Conservation (phyloP, 139 green algal species). For the Chlamydomonas incerta region DNA sequence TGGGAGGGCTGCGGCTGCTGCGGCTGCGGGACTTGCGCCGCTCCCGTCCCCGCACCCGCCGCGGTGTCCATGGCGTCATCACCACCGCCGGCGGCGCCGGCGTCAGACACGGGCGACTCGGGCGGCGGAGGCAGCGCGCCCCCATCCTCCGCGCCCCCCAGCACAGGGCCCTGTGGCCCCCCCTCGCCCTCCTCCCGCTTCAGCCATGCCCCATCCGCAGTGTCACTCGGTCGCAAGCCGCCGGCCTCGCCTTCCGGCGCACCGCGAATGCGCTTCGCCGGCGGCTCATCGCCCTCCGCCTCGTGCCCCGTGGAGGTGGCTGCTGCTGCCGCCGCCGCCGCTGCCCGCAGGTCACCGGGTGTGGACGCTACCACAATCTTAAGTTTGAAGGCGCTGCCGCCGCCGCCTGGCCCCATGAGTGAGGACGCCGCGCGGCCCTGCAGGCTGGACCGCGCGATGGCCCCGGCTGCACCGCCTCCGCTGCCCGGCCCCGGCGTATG, state of each 20-base stretch:
- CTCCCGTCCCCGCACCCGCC: neutral
- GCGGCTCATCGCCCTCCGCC: neutral
- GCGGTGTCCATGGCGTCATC: too few species aligned
- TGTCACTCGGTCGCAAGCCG: too few species aligned
- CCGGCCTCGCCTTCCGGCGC: neutral
- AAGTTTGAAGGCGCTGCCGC: slow-evolving; percentile 38
- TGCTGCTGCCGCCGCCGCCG: neutral
- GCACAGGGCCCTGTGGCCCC: too few species aligned
- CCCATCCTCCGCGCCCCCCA: too few species aligned
- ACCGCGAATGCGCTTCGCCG: neutral
- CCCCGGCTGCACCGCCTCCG: too few species aligned
- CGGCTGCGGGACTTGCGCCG: neutral
- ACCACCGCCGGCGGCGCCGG: neutral
- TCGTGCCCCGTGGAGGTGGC: neutral
- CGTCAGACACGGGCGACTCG: slow-evolving; percentile 34
- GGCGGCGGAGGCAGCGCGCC: neutral
- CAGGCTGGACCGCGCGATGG: too few species aligned
- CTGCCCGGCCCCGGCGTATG: too few species aligned
- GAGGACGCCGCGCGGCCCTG: too few species aligned
- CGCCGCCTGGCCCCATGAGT: too few species aligned
- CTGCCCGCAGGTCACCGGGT: slow-evolving; percentile 26
- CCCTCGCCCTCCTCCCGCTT: neutral
- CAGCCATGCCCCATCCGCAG: neutral
- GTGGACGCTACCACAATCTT: slow-evolving; percentile 58
- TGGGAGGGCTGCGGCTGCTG: neutral